A percentile compares a stretch with the other conserved stretches of the same genome.
Conservation (phyloP, 2,329 filamentous ascomycete species). For the Fusarium pseudoanthophilum region DNA sequence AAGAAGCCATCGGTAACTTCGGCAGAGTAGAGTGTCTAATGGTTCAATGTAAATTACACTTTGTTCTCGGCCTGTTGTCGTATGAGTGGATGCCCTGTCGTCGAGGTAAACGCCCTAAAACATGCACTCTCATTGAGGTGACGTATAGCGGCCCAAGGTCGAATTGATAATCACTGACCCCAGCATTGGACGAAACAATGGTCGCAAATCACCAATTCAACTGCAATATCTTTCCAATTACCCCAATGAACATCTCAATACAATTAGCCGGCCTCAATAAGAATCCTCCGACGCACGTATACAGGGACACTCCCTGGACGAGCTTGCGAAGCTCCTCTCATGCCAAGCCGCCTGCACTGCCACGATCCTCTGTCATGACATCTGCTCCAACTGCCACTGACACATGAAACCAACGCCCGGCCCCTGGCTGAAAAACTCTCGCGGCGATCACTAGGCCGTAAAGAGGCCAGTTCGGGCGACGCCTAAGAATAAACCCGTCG, state of each 20-base stretch:
- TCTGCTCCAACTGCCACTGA: slow-evolving; percentile 7
- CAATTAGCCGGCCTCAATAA: slow-evolving; percentile 9
- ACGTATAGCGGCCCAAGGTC: slow-evolving; percentile 20
- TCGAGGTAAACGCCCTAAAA: slow-evolving; percentile 12
- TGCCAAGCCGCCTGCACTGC: slow-evolving; percentile 39
- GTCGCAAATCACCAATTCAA: not conserved
- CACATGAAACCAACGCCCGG: slow-evolving; percentile 20
- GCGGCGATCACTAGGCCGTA: slow-evolving; percentile 37
- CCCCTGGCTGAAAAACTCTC: slow-evolving; percentile 25
- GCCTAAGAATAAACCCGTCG: slow-evolving; percentile 22
- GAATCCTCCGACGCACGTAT: not conserved
- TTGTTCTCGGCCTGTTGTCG: not conserved
- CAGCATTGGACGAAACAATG: slow-evolving; percentile 2
- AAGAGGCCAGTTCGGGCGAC: slow-evolving; percentile 27
- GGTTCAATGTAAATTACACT: not conserved
- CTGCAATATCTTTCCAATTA: slow-evolving; percentile 1
- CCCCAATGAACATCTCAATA: slow-evolving; percentile 17
- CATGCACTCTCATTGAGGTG: slow-evolving; percentile 12
- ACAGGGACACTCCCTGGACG: slow-evolving; percentile 7
- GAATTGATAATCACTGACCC: not conserved
- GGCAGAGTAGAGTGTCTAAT: not conserved
- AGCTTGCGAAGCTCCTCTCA: slow-evolving; percentile 28
- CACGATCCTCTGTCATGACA: slow-evolving; percentile 29
- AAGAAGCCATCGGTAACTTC: not conserved
- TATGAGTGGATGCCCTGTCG: slow-evolving; percentile 3